Conservation (phyloP, 495 filamentous ascomycete genomes). For the Neurospora intermedia region DNA sequence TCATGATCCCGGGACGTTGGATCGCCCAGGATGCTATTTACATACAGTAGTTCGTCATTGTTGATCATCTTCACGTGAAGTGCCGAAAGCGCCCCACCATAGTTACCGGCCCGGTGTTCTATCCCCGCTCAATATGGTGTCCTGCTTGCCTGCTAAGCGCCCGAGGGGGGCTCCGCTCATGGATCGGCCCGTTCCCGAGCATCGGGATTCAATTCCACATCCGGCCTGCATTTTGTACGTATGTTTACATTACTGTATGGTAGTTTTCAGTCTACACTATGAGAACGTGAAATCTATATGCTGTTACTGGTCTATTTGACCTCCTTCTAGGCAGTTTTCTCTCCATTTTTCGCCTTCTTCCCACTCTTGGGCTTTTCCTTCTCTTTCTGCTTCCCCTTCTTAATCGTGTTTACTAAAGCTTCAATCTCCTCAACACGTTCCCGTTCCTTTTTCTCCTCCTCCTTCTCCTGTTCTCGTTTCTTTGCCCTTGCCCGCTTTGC, state of each 20-base stretch:
- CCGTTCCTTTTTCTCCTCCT: constrained; percentile 28
- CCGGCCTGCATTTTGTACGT: not conserved
- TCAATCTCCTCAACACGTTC: constrained; percentile 35
- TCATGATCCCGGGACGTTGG: not conserved
- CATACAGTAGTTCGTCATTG: constrained; percentile 10
- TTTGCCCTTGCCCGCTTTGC: constrained; percentile 59
- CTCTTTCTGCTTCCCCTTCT: constrained; percentile 32
- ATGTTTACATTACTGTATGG: too few species aligned
- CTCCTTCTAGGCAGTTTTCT: constrained; percentile 4
- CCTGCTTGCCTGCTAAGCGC: not conserved
- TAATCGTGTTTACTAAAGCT: constrained; percentile 27
- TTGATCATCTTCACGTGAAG: constrained; percentile 12
- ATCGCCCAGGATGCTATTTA: not conserved
- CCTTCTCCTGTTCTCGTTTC: constrained; percentile 31
- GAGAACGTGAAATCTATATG: not conserved
- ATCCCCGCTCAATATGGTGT: constrained; percentile 1
- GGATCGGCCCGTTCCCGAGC: not conserved
- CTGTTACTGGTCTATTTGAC: not conserved
- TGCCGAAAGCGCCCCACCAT: constrained; percentile 12
- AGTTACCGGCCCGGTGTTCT: constrained; percentile 1
- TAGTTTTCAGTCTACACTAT: not conserved
- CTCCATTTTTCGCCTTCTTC: constrained; percentile 13
- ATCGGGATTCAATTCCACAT: not conserved
- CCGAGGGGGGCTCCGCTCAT: not conserved
- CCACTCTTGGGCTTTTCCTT: constrained; percentile 9